Evolutionary conservation across 139 green algal genomes (phyloP).

Genomic region (Astrephomene gubernaculifera): DNA sequence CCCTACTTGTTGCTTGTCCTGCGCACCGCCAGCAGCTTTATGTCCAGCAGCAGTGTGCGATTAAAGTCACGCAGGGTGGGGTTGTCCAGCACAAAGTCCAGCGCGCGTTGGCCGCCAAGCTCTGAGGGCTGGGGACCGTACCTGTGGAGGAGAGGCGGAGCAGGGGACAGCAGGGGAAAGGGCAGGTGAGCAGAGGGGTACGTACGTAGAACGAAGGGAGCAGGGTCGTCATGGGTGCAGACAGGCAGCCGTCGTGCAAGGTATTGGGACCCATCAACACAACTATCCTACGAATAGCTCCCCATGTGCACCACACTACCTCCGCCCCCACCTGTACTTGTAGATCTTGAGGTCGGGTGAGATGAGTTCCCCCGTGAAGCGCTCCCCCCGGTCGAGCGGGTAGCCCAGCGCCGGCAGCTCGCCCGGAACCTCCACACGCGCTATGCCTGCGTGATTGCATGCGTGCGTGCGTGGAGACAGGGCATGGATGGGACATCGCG

Average conservation of each 20-base stretch:
- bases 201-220: too few species aligned
- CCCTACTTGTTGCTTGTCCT: too few species aligned
- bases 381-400: constrained; percentile 51
- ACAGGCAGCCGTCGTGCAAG: too few species aligned
- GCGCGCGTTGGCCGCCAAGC: constrained; percentile 79
- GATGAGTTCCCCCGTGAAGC: constrained; percentile 68
- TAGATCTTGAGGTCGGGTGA: constrained; percentile 60
- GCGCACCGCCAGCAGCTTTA: constrained; percentile 81
- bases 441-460: constrained; percentile 36
- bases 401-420: constrained; percentile 68
- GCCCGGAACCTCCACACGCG: constrained; percentile 73
- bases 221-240: too few species aligned
- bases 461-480: background rate
- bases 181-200: too few species aligned
- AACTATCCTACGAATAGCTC: too few species aligned
- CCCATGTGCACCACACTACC: too few species aligned
- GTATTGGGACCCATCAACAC: too few species aligned
- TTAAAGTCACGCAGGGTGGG: constrained; percentile 70
- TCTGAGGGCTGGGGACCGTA: constrained; percentile 69
- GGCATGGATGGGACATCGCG: background rate
- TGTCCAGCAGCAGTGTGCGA: constrained; percentile 89
- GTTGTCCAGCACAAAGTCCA: constrained; percentile 92
- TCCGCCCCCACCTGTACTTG: constrained; percentile 50
- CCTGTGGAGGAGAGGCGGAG: too few species aligned
- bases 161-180: too few species aligned